A percentile compares a stretch with the other conserved stretches of the same genome.
These are phyloP conservation scores for Sordariomycetes sp. DNA, from an alignment of 2,329 filamentous ascomycete genomes.

Conservation along the genomic window DNA sequence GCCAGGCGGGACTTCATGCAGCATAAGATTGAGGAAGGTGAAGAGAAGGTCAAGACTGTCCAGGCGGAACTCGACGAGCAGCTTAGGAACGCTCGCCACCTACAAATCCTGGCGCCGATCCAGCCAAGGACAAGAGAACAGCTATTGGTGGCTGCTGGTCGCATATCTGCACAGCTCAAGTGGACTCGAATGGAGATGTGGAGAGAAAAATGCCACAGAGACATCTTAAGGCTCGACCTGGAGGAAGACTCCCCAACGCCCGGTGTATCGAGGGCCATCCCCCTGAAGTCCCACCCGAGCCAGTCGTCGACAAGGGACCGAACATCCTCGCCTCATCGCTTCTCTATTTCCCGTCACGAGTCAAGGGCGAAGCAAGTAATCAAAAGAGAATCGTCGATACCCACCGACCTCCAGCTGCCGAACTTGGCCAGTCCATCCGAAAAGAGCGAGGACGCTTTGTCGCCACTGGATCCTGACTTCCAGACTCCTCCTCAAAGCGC, in stretches of 20 bases:
- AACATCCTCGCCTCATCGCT: constrained; percentile 16
- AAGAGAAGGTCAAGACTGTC: constrained; percentile 63
- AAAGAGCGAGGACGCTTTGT: constrained; percentile 5
- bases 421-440: constrained; percentile 9
- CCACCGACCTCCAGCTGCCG: constrained; percentile 12
- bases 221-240: constrained; percentile 77
- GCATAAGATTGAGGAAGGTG: constrained; percentile 73
- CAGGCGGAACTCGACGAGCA: constrained; percentile 76
- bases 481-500: constrained; percentile 20
- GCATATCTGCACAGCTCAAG: constrained; percentile 79
- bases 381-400: constrained; percentile 16
- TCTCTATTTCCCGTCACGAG: constrained; percentile 13
- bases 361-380: constrained; percentile 14
- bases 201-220: constrained; percentile 82
- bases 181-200: constrained; percentile 94
- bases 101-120: constrained; percentile 82
- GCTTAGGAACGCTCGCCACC: constrained; percentile 79
- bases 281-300: constrained; percentile 15
- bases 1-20: constrained; percentile 77
- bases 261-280: constrained; percentile 9
- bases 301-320: constrained; percentile 12
- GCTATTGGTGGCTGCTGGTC: constrained; percentile 73
- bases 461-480: constrained; percentile 17
- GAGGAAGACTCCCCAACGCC: constrained; percentile 54
- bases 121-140: constrained; percentile 84